Evolutionary conservation across 2,329 filamentous ascomycete genomes (phyloP).

Genomic region (Neonectria punicea): DNA sequence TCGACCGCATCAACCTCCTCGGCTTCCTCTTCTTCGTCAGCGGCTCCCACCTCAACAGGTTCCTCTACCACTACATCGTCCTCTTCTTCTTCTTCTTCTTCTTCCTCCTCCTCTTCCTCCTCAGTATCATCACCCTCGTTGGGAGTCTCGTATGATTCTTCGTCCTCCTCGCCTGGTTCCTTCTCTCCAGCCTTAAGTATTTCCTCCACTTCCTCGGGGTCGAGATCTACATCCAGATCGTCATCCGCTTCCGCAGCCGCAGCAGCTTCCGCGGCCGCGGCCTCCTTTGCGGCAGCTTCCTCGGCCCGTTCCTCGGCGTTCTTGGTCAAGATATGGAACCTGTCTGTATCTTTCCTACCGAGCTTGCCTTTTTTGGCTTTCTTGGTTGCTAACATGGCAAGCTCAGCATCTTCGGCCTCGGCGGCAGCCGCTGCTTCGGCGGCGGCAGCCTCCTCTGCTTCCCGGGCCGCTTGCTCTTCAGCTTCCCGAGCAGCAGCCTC

Average conservation of each 20-base stretch:
- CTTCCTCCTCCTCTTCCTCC: conserved; percentile 16
- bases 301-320: conserved; percentile 30
- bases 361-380: conserved; percentile 38
- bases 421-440: conserved; percentile 8
- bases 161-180: conserved; percentile 9
- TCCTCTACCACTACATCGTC: neutral
- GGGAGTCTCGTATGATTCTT: conserved; percentile 17
- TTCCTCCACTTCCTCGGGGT: neutral
- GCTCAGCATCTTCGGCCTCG: conserved; percentile 30
- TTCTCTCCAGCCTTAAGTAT: conserved; percentile 32
- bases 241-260: conserved; percentile 18
- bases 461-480: conserved; percentile 23
- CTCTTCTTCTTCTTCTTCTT: conserved; percentile 4
- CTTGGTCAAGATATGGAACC: conserved; percentile 32
- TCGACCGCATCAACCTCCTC: conserved; percentile 30
- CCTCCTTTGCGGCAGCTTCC: conserved; percentile 39
- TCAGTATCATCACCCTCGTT: conserved; percentile 10
- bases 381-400: conserved; percentile 33
- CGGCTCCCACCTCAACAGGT: conserved; percentile 25
- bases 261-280: conserved; percentile 23
- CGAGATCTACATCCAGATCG: conserved; percentile 4
- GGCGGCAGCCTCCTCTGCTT: conserved; percentile 44
- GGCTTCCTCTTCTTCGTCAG: conserved; percentile 26
- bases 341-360: conserved; percentile 39
- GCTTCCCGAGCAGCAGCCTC: conserved; percentile 34